Conservation (phyloP, 2,329 filamentous ascomycete genomes). For the Geoglossum cookeanum region DNA sequence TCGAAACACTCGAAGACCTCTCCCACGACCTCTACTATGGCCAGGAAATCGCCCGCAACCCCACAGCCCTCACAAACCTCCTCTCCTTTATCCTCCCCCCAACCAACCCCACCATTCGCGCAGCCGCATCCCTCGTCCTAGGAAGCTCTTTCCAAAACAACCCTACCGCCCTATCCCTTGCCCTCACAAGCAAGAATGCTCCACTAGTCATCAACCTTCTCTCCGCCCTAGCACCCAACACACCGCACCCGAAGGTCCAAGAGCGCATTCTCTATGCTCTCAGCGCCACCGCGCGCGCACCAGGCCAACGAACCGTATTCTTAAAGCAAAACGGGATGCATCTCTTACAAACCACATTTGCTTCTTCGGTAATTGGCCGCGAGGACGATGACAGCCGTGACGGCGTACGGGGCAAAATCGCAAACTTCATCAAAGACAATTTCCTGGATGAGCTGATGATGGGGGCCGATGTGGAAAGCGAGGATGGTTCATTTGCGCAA, state of each 20-base stretch:
- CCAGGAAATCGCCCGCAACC: slow-evolving; percentile 38
- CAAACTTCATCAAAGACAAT: slow-evolving; percentile 40
- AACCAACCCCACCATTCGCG: slow-evolving; percentile 13
- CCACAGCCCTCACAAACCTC: slow-evolving; percentile 32
- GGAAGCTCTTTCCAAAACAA: slow-evolving; percentile 45
- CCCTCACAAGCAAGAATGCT: slow-evolving; percentile 10
- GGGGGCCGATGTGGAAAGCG: background rate
- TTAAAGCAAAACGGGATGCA: slow-evolving; percentile 34
- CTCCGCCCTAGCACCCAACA: slow-evolving; percentile 8
- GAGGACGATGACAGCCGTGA: slow-evolving; percentile 29
- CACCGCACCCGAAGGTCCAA: slow-evolving; percentile 9
- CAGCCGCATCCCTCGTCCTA: slow-evolving; percentile 37
- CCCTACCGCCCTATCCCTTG: slow-evolving; percentile 32
- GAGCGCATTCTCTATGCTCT: slow-evolving; percentile 23
- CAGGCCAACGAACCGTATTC: slow-evolving; percentile 34
- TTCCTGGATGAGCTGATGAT: slow-evolving; percentile 39
- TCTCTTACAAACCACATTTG: slow-evolving; percentile 33
- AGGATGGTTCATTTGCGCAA: background rate
- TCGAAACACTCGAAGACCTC: slow-evolving; percentile 41
- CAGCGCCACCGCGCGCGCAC: slow-evolving; percentile 36
- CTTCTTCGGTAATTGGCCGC: slow-evolving; percentile 5
- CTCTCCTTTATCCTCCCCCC: slow-evolving; percentile 33
- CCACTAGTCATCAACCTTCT: slow-evolving; percentile 15
- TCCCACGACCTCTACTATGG: slow-evolving; percentile 54
- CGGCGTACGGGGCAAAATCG: slow-evolving; percentile 33